Evolutionary conservation across 164 flowering plant species (phyloP), one percentile per base, ranked within the genome.

Genomic region (Aristolochia fimbriata): DNA sequence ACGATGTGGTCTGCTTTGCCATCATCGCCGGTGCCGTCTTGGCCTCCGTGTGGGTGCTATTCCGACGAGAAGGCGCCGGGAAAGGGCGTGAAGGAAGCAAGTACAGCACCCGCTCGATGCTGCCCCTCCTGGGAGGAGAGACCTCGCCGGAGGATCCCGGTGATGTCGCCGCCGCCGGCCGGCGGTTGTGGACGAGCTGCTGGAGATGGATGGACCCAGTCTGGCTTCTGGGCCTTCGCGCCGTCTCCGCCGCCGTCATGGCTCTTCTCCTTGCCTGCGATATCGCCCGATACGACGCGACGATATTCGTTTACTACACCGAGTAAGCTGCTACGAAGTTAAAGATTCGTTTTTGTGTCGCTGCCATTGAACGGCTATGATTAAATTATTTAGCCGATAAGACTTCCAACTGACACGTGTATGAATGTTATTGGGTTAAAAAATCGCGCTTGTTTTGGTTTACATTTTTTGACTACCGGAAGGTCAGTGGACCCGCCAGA

Each of bases 141-240:
- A 70, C 12, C 51, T 22, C 27, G 71, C 47, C 5, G 65, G 49
- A 6, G 25, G 70, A 57, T 1, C 15, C 55, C 21, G 79, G 77
- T 37, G 68, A 69, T 51, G 61, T 82, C 15, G 65, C 70, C 22
- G 70, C n/a, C n/a, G 30, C 3, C 30, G 30, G 76, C 20, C 23
- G 48, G 41, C 79, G 73, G 71, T 68, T 85, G 21, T 83, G 88
- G 91, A 73, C 62, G 55, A 77, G 78, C 54, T 85, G 86, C 61
- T 85, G 92, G 92, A 52, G 69, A 41, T 82, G 86, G 33, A 51
- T 86, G 57, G 78, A 76, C 71, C 92, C 92, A 1, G 64, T 49
- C 0, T 83, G 80, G 79, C 85, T 86, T 33, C 48, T 86, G 56
- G 66, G 17, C 27, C 45, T 67, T n/a, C 79, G 92, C 5, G 25